Conservation (phyloP, 148 eudicot genomes). For the Cornus suecica region DNA sequence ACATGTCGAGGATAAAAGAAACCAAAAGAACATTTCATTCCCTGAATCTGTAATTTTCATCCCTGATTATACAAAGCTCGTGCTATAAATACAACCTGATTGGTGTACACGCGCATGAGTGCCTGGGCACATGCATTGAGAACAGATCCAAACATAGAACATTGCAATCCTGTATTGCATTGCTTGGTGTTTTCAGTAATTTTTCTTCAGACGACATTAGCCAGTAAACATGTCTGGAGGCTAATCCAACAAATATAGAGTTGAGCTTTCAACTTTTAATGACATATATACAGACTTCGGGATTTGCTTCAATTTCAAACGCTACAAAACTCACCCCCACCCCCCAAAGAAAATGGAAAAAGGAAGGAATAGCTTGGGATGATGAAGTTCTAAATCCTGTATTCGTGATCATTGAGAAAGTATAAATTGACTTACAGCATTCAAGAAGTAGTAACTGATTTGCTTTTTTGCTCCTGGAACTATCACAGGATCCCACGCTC, state of each 20-base stretch:
- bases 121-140: neutral
- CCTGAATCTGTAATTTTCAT: no score
- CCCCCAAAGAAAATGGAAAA: no score
- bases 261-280: neutral
- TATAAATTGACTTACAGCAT: slow-evolving; percentile 54
- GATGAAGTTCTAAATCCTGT: neutral
- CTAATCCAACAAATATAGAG: neutral
- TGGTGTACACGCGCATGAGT: neutral
- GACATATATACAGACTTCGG: neutral
- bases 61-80: neutral
- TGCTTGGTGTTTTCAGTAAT: neutral
- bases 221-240: no score
- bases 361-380: neutral
- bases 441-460: slow-evolving; percentile 79
- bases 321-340: no score
- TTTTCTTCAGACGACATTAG: neutral
- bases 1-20: neutral
- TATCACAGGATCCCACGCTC: slow-evolving; percentile 90
- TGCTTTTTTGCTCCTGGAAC: slow-evolving; percentile 68
- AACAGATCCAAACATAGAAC: neutral
- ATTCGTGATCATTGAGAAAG: neutral
- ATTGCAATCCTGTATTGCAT: neutral
- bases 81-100: neutral
- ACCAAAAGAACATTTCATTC: no score
- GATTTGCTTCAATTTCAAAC: neutral